phyloP scores from a whole-genome alignment of 106 monocot genomes.

The Chionographis japonica region DNA sequence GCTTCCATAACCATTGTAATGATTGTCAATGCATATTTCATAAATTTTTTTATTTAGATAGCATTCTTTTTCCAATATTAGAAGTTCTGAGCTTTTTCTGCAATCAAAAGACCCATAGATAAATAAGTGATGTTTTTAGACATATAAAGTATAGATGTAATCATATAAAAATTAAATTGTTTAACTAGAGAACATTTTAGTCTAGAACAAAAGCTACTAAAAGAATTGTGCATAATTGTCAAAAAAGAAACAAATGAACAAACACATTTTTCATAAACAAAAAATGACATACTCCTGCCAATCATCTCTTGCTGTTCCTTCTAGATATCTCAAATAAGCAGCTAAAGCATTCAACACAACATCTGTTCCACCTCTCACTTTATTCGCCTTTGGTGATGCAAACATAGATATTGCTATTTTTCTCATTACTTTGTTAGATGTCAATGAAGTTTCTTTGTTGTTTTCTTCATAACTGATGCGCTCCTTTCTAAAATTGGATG shows the following conservation, averaged over 20 bases:
- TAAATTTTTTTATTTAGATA: too few species aligned
- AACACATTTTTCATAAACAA: not conserved
- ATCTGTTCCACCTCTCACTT: slow-evolving; percentile 76
- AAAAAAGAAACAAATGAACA: not conserved
- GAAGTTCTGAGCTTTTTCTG: too few species aligned
- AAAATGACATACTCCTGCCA: slow-evolving; percentile 81
- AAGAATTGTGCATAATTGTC: not conserved
- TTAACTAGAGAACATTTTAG: too few species aligned
- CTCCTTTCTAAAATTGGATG: slow-evolving; percentile 31
- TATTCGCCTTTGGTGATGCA: slow-evolving; percentile 42
- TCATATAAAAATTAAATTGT: too few species aligned
- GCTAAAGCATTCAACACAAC: slow-evolving; percentile 66
- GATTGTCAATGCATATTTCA: too few species aligned
- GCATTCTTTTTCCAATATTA: too few species aligned
- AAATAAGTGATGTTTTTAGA: too few species aligned
- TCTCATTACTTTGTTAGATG: slow-evolving; percentile 10
- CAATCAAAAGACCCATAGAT: too few species aligned
- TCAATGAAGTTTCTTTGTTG: slow-evolving; percentile 1
- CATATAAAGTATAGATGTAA: too few species aligned
- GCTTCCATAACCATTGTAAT: too few species aligned
- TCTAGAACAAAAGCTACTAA: too few species aligned
- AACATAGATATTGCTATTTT: slow-evolving; percentile 57
- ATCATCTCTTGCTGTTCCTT: slow-evolving; percentile 80
- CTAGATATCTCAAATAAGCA: slow-evolving; percentile 84
- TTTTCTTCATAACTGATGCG: slow-evolving; percentile 3